Evolutionary conservation across 228 moss, liverwort and hornwort genomes (phyloP).

Genomic region (Sphagnum fallax): DNA sequence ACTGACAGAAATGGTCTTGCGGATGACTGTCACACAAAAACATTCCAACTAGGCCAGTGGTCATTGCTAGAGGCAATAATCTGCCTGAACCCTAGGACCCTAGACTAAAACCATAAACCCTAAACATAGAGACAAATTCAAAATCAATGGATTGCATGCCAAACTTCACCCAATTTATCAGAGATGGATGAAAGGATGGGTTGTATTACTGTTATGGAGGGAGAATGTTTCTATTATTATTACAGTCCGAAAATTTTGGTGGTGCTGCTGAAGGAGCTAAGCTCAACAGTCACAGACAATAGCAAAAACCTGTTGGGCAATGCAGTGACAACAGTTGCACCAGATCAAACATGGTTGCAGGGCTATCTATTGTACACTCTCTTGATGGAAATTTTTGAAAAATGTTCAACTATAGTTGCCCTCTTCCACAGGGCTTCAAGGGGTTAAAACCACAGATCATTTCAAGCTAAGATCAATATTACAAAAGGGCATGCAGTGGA

Average conservation of each 20-base stretch:
- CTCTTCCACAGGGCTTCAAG: conserved; percentile 49
- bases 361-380: conserved; percentile 72
- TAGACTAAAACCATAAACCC: too few relatives aligned
- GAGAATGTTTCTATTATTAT: too few relatives aligned
- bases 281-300: conserved; percentile 46
- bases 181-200: too few relatives aligned
- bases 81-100: too few relatives aligned
- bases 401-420: conserved; percentile 60
- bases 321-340: conserved; percentile 39
- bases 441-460: conserved; percentile 22
- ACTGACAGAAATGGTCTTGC: too few relatives aligned
- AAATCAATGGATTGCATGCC: too few relatives aligned
- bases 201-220: too few relatives aligned
- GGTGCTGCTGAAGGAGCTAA: conserved; percentile 18
- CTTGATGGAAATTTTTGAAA: conserved; percentile 35
- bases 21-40: too few relatives aligned
- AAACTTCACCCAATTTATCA: too few relatives aligned
- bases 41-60: too few relatives aligned
- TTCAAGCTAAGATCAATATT: conserved; percentile 11
- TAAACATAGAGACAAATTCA: too few relatives aligned
- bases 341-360: conserved; percentile 56
- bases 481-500: conserved; percentile 38
- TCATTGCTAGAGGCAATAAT: too few relatives aligned
- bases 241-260: neutral
- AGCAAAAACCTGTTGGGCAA: conserved; percentile 47